phyloP scores from a whole-genome alignment of 208 protist species.

The Acanthamoeba healyi region DNA sequence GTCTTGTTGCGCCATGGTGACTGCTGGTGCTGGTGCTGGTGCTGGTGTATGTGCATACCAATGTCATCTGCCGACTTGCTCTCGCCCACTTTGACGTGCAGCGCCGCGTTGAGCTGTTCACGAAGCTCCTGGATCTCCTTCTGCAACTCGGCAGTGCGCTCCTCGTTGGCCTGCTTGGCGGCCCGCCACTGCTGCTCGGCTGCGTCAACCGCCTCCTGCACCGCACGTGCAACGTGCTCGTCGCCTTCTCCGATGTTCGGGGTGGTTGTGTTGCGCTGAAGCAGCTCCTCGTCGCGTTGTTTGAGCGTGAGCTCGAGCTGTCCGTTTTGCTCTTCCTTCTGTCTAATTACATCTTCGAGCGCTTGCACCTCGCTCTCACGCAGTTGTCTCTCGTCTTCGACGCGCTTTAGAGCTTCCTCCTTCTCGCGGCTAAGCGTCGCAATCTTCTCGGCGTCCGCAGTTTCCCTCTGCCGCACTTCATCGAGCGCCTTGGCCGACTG shows the following conservation, averaged over 20 bases:
- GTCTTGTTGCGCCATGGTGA: too few species aligned
- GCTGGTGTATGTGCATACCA: background rate
- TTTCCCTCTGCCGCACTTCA: background rate
- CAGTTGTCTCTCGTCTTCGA: background rate
- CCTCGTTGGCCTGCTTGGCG: too few species aligned
- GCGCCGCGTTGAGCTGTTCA: background rate
- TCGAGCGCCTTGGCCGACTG: background rate
- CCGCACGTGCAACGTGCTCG: too few species aligned
- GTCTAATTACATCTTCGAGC: background rate
- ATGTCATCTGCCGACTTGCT: too few species aligned
- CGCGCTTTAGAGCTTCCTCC: background rate
- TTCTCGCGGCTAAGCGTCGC: background rate
- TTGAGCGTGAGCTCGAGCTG: background rate
- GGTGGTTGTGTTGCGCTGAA: too few species aligned
- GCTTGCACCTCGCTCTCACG: background rate
- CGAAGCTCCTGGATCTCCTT: background rate
- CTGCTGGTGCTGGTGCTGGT: too few species aligned
- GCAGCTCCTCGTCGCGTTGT: background rate
- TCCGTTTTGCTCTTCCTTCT: background rate
- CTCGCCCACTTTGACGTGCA: too few species aligned
- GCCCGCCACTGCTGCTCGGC: too few species aligned
- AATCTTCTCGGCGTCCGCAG: background rate
- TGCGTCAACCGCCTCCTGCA: too few species aligned
- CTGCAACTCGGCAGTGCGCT: background rate
- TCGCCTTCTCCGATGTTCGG: too few species aligned